Percentiles rank a stretch among this genome's conserved stretches.
phyloP scores from a whole-genome alignment of 768 basidiomycete species.

The Pleurotus tuoliensis region DNA sequence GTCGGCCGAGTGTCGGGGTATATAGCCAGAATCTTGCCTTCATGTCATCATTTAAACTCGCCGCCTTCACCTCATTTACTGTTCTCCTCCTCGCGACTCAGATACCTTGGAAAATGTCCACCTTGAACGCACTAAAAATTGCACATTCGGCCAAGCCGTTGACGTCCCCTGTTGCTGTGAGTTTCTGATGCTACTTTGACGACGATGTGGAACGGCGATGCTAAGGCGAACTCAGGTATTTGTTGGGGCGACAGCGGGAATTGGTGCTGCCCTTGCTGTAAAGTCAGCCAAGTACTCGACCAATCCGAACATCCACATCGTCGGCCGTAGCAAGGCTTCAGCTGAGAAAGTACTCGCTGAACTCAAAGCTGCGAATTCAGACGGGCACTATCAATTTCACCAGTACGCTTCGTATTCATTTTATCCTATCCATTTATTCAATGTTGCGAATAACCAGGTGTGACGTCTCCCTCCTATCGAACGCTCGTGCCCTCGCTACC shows the following conservation, averaged over 20 bases:
- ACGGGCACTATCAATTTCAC: slow-evolving; percentile 4
- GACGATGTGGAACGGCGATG: neutral
- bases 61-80: neutral
- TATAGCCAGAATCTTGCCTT: neutral
- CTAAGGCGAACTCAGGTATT: slow-evolving; percentile 23
- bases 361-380: slow-evolving; percentile 24
- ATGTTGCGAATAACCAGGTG: slow-evolving; percentile 38
- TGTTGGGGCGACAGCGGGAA: slow-evolving; percentile 44
- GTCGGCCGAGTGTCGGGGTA: too few relatives aligned
- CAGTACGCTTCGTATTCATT: neutral
- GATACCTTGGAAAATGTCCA: slow-evolving; percentile 3
- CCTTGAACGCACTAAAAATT: slow-evolving; percentile 1
- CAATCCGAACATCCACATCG: slow-evolving; percentile 47
- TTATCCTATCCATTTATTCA: slow-evolving; percentile 25
- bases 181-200: neutral
- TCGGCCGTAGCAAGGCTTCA: slow-evolving; percentile 46
- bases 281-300: slow-evolving; percentile 42
- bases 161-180: slow-evolving; percentile 1
- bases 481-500: slow-evolving; percentile 31
- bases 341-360: slow-evolving; percentile 43
- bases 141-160: slow-evolving; percentile 2
- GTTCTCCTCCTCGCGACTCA: neutral
- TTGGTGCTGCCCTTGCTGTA: slow-evolving; percentile 44
- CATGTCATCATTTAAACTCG: slow-evolving; percentile 3
- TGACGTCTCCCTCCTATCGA: slow-evolving; percentile 48